A percentile compares a stretch with the other conserved stretches of the same genome.
These are phyloP conservation scores for Litchi chinensis DNA, from an alignment of 345 rosid genomes.

Conservation along the genomic window DNA sequence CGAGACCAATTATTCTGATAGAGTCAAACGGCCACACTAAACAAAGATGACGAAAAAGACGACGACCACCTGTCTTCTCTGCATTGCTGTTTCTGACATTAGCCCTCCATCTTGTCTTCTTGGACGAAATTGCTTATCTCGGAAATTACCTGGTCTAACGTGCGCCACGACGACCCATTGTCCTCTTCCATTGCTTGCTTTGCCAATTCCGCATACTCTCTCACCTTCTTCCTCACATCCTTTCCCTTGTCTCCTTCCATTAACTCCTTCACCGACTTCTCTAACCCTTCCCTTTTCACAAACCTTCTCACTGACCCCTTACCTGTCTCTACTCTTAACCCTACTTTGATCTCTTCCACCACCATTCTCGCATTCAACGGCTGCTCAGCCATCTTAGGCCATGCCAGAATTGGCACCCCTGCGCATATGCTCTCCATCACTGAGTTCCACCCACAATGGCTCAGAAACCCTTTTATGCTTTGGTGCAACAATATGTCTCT, in stretches of 20 bases:
- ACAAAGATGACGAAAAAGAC: too few relatives aligned
- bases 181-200: constrained; percentile 47
- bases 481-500: constrained; percentile 55
- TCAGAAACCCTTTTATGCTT: constrained; percentile 63
- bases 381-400: constrained; percentile 88
- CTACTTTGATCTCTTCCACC: constrained; percentile 63
- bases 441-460: constrained; percentile 95
- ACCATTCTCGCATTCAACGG: constrained; percentile 62
- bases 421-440: constrained; percentile 64
- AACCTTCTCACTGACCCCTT: constrained; percentile 47
- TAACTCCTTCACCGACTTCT: constrained; percentile 52
- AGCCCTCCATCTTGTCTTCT: not conserved
- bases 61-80: too few relatives aligned
- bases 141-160: constrained; percentile 42
- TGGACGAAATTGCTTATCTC: constrained; percentile 27
- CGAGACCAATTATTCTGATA: too few relatives aligned
- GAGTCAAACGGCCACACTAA: too few relatives aligned
- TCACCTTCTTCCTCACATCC: constrained; percentile 44
- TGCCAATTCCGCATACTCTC: constrained; percentile 48
- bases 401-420: constrained; percentile 74
- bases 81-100: too few relatives aligned
- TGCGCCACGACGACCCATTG: constrained; percentile 67
- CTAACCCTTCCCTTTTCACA: constrained; percentile 47
- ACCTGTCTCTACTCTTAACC: constrained; percentile 56
- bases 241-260: constrained; percentile 70